These are phyloP conservation scores for Conticribra guillardii DNA, from an alignment of 108 stramenopile species.

Conservation along the genomic window DNA sequence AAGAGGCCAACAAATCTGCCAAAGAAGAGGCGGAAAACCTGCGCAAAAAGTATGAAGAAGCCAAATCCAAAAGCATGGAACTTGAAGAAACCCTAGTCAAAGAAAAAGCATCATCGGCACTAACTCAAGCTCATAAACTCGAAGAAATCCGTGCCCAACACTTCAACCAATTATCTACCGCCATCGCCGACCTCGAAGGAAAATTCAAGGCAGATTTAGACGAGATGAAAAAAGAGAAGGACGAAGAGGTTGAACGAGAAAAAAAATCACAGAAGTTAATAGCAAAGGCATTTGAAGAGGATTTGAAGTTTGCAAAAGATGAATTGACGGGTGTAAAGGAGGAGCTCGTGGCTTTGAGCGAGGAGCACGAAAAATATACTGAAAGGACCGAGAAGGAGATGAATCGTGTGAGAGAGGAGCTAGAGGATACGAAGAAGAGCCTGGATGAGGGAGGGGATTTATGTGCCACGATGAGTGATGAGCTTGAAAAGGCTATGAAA, in stretches of 20 bases:
- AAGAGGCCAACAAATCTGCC: not conserved
- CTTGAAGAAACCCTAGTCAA: not conserved
- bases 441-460: too few relatives aligned
- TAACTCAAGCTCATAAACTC: not conserved
- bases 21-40: slow-evolving; percentile 8
- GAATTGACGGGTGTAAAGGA: not conserved
- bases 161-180: slow-evolving; percentile 3
- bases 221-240: slow-evolving; percentile 19
- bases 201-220: slow-evolving; percentile 22
- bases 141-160: slow-evolving; percentile 10
- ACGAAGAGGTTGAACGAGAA: slow-evolving; percentile 11
- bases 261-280: not conserved
- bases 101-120: not conserved
- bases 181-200: slow-evolving; percentile 19
- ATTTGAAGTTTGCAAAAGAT: slow-evolving; percentile 1
- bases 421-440: too few relatives aligned
- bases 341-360: too few relatives aligned
- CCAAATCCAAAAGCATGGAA: not conserved
- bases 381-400: slow-evolving; percentile 3
- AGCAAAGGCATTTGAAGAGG: not conserved
- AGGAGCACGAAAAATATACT: too few relatives aligned
- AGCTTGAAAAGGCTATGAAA: too few relatives aligned
- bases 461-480: too few relatives aligned
- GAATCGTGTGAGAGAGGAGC: not conserved
- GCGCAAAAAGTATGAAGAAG: not conserved